Evolutionary conservation across 1,284 basidiomycete genomes (phyloP).

Genomic region (Puccinia brachypodii): DNA sequence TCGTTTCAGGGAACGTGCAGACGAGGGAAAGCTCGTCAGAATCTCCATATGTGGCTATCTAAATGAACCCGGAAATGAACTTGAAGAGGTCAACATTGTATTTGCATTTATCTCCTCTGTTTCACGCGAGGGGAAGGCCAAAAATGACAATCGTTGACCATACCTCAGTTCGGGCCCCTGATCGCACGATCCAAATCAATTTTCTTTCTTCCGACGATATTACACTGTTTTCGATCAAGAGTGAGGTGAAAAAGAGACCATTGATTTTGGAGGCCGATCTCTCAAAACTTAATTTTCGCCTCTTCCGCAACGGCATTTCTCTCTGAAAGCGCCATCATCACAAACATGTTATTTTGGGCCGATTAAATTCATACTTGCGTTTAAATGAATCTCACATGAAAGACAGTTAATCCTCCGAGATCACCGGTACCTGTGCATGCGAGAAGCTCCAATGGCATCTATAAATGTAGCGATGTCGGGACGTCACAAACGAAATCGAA

Average conservation of each 20-base stretch:
- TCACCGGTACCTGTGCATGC: conserved; percentile 38
- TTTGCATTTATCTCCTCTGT: neutral
- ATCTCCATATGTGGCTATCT: conserved; percentile 17
- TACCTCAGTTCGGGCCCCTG: conserved; percentile 30
- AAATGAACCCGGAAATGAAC: neutral
- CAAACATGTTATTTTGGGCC: neutral
- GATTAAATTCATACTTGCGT: neutral
- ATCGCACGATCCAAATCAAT: conserved; percentile 19
- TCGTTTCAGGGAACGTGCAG: neutral
- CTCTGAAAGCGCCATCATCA: neutral
- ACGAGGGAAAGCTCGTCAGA: conserved; percentile 3
- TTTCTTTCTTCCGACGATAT: conserved; percentile 12
- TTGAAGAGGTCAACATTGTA: neutral
- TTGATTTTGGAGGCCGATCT: neutral
- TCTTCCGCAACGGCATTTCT: conserved; percentile 34
- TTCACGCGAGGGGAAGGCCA: neutral
- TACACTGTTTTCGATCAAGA: neutral
- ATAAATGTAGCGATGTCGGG: neutral
- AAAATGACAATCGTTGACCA: neutral
- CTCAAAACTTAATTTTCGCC: conserved; percentile 4
- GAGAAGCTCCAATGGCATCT: conserved; percentile 36
- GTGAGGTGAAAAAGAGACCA: conserved; percentile 17
- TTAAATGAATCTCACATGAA: conserved; percentile 16
- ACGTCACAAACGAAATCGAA: neutral
- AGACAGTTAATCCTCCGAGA: conserved; percentile 42